A percentile compares a stretch with the other conserved stretches of the same genome.
phyloP scores from a whole-genome alignment of 1,284 basidiomycete genomes.

The Ganoderma meredithae region DNA sequence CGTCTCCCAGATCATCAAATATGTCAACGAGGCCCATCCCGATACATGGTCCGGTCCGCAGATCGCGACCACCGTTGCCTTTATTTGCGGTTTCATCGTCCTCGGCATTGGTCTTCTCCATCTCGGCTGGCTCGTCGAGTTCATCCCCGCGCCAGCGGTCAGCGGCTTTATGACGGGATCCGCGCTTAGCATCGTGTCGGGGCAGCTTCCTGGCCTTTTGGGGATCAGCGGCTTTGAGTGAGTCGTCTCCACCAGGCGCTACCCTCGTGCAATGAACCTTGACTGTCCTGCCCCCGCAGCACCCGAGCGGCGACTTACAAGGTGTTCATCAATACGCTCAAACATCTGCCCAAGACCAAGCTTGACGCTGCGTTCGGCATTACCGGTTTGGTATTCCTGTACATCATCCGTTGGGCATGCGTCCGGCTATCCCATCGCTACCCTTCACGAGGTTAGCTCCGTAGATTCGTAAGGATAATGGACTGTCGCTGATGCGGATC shows the following conservation, averaged over 20 bases:
- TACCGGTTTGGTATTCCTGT: constrained; percentile 76
- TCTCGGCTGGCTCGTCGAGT: constrained; percentile 94
- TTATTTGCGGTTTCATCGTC: constrained; percentile 93
- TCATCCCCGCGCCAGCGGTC: constrained; percentile 91
- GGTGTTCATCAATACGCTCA: constrained; percentile 92
- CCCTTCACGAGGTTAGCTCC: constrained; percentile 64
- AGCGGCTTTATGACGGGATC: constrained; percentile 94
- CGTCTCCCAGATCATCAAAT: constrained; percentile 79
- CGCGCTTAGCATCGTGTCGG: constrained; percentile 84
- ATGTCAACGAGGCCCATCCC: constrained; percentile 61
- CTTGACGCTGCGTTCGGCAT: constrained; percentile 93
- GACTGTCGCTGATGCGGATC: constrained; percentile 19
- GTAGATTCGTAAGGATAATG: background rate
- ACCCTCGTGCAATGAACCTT: background rate
- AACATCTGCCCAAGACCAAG: constrained; percentile 72
- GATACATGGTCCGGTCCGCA: constrained; percentile 65
- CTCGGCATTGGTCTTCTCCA: constrained; percentile 89
- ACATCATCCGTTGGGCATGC: constrained; percentile 76
- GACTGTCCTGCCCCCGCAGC: constrained; percentile 44
- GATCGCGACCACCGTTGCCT: constrained; percentile 87
- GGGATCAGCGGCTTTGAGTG: constrained; percentile 85
- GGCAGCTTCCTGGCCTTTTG: constrained; percentile 86
- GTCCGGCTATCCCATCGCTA: constrained; percentile 66
- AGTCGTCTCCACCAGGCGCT: constrained; percentile 38
- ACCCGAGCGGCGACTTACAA: constrained; percentile 85